These are phyloP conservation scores for Stemphylium lycopersici DNA, from an alignment of 2,329 filamentous ascomycete species.

Conservation along the genomic window DNA sequence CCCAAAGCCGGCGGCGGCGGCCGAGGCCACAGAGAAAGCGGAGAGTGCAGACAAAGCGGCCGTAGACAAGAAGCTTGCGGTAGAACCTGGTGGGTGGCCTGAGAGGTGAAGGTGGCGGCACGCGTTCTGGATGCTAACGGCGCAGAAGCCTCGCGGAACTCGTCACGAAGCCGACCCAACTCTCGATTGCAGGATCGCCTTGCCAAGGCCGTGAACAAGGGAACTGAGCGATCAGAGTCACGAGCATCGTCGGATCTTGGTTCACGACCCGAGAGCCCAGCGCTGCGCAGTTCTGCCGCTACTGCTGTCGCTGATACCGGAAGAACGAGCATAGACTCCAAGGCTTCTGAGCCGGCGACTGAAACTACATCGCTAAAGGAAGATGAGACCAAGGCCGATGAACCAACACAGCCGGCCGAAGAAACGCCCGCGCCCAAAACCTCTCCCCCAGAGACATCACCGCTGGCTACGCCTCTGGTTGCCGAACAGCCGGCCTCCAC, in stretches of 20 bases:
- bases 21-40: conserved; percentile 44
- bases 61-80: conserved; percentile 38
- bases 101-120: neutral
- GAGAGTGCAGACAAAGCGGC: conserved; percentile 36
- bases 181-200: conserved; percentile 88
- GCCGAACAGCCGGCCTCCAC: conserved; percentile 47
- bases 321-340: conserved; percentile 54
- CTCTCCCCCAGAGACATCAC: conserved; percentile 17
- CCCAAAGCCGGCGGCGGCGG: conserved; percentile 49
- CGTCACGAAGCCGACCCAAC: conserved; percentile 71
- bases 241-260: conserved; percentile 58
- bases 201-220: conserved; percentile 83
- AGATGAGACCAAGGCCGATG: conserved; percentile 20
- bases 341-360: conserved; percentile 38
- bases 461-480: conserved; percentile 24
- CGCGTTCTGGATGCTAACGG: conserved; percentile 26
- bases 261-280: conserved; percentile 62
- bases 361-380: conserved; percentile 20
- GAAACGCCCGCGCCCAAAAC: conserved; percentile 26
- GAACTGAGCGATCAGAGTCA: conserved; percentile 59
- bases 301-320: conserved; percentile 42
- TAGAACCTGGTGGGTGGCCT: conserved; percentile 42
- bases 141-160: conserved; percentile 63
- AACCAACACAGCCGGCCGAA: conserved; percentile 31
- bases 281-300: conserved; percentile 39